Evolutionary conservation across 228 moss, liverwort and hornwort genomes (phyloP), one percentile per base, ranked within the genome.

Genomic region (Sphagnum magellanicum): DNA sequence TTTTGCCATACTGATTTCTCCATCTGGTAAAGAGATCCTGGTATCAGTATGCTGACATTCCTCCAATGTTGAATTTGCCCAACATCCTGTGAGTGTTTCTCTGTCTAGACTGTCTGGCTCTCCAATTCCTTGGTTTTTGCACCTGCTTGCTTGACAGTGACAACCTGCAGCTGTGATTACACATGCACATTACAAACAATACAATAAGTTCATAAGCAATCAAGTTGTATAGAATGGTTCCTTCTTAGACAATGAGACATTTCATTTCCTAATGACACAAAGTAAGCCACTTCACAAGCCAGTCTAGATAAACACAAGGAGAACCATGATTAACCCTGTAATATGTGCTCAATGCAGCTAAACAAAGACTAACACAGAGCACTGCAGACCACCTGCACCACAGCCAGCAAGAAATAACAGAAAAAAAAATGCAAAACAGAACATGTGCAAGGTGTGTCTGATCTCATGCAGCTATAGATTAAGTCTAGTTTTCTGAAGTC

Each of bases 21-120:
- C 85, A 68, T 81, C 85, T 66, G 85, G 85, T 75, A 81, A 77
- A 16, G 81, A 82, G 77, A 85, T 75, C 63, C 82, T 82, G 75
- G 79, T 82, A 75, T 82, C 82, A 64, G 79, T 75, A 75, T 79
- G 82, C 71, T 82, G 73, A 68, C 63, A 16, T 6, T 86, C 86
- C 64, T 75, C 82, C 59, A 82, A 69, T 46, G 71, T 69, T 60
- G 82, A 69, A 70, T 72, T 51, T 67, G 79, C 73, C 86, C 86
- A 86, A 73, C 77, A 74, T 64, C 73, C 73, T 65, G 82, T 73
- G 32, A 32, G 32, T 32, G 32, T 32, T 59, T 75, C 32, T 32
- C 32, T 32, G 32, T 32, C 32, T 32, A 32, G 32, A 32, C 32
- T 32, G 32, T 32, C 32, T 32, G 49, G 60, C 68, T 58, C 66